Base-by-base conservation (phyloP, 2,329 filamentous ascomycete genomes). In the Magnaporthiopsis rhizophila region DNA sequence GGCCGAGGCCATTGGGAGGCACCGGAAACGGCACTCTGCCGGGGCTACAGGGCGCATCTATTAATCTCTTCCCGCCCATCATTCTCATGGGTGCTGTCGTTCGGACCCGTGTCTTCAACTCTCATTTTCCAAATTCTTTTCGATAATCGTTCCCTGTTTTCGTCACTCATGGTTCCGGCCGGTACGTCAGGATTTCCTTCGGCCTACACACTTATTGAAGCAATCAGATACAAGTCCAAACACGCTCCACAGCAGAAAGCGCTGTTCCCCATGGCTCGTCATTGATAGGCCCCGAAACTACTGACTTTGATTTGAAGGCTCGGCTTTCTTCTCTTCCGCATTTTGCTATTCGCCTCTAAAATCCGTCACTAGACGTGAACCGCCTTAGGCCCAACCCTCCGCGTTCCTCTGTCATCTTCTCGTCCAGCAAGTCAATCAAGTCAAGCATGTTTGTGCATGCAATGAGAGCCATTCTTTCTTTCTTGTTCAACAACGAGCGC, bases 381-480 rank as follows among this genome's bases (percentile, higher is more conserved):
- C 70, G 65, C 61, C 65, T 68, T 56, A 71, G n/a, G n/a, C 68
- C 68, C 12, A 62, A 34, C 30, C 61, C 68, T 64, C 74, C 62
- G 18, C 45, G 36, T 36, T 60, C 56, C 36, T 30, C 62, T 8
- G 36, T 74, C 59, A 79, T 77, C 66, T 79, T 80, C 34, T 78
- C 79, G 67, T 88, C 85, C 64, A 89, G 72, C 66, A 82, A 87
- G 69, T 89, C 86, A 11, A 88, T 73, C 61, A 89, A 71, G 60
- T 87, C 85, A 58, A 84, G 73, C 75, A 86, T 84, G 65, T 81
- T 81, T 13, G 73, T 75, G 67, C 82, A 77, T 62, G 74, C 78
- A 64, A 81, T 78, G 70, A 89, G 72, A 36, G 74, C 73, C 21
- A 73, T 72, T 66, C 86, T 77, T 72, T 89, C 85, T 70, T 79